These are phyloP conservation scores for Mikania micrantha DNA, from an alignment of 129 eudicot species.

Conservation along the genomic window DNA sequence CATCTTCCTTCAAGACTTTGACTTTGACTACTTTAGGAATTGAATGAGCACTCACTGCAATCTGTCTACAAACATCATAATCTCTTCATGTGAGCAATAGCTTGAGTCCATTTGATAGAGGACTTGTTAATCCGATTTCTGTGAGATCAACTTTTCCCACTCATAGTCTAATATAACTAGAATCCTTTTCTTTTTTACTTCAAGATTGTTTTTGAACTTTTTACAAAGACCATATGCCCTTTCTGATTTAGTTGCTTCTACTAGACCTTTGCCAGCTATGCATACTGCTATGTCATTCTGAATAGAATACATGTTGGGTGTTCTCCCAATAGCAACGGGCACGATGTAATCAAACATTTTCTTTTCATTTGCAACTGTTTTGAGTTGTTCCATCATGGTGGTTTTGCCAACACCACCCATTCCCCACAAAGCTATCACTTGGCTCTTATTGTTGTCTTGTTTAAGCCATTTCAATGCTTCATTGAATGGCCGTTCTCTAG, in stretches of 20 bases:
- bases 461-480: too few species aligned
- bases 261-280: background rate
- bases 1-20: background rate
- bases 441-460: too few species aligned
- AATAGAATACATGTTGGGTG: background rate
- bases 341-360: too few species aligned
- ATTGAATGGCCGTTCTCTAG: too few species aligned
- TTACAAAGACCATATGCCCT: background rate
- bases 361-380: too few species aligned
- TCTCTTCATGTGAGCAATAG: background rate
- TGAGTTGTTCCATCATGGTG: too few species aligned
- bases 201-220: background rate
- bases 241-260: background rate
- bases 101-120: background rate
- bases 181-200: background rate
- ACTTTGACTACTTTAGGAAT: background rate
- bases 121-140: slow-evolving; percentile 1
- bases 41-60: background rate
- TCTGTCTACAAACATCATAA: background rate
- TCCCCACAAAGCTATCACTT: too few species aligned
- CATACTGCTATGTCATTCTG: background rate
- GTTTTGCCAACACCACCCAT: too few species aligned
- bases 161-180: background rate
- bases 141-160: background rate
- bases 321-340: too few species aligned